Evolutionary conservation across 2,329 filamentous ascomycete species (phyloP), one percentile per base, ranked within the genome.

Genomic region (Cladosporium sp.): DNA sequence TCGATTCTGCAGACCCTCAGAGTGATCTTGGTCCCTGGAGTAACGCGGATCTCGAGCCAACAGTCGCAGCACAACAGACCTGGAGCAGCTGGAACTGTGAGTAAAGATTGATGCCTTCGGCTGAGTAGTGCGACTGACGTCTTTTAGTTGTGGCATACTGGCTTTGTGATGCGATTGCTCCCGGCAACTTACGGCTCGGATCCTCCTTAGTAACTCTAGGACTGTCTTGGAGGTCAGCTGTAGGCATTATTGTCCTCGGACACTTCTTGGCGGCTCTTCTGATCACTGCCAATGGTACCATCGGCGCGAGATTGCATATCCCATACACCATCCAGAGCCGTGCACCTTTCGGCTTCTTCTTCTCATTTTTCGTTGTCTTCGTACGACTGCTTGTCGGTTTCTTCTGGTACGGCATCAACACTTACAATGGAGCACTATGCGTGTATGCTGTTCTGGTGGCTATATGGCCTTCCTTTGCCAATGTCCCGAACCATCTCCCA

Each of bases 381-480:
- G 89, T 93, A 70, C 84, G 92, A 43, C 89, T 90, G 19, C 89
- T 85, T 7, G 92, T 95, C 82, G 88, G 89, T 1, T 91, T 89
- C 65, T 84, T 94, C 62, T 95, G 90, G 91, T 93, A 92, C 63
- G 90, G 89, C 50, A 90, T 95, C 28, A 90, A 94, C 71, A 76
- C 84, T 4, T 96, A 90, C 77, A 94, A 96, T 63, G 92, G 92
- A 66, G 82, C 34, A 1, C 15, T 51, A 6, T 37, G 34, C 30
- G 37, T 51, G 17, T 60, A 58, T 61, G 12, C 96, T 59, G 96
- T 96, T 90, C 93, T 96, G 62, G 82, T 87, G 49, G 78, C 89
- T 3, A 93, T 96, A 70, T 96, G 90, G 90, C 83, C 66, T 9
- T 66, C 60, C 30, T 83, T 81, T 70, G 71, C 80, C 4, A 81